Evolutionary conservation across 805 yeast genomes (phyloP), one percentile per base, ranked within the genome.

Genomic region (Yarrowia divulgata): DNA sequence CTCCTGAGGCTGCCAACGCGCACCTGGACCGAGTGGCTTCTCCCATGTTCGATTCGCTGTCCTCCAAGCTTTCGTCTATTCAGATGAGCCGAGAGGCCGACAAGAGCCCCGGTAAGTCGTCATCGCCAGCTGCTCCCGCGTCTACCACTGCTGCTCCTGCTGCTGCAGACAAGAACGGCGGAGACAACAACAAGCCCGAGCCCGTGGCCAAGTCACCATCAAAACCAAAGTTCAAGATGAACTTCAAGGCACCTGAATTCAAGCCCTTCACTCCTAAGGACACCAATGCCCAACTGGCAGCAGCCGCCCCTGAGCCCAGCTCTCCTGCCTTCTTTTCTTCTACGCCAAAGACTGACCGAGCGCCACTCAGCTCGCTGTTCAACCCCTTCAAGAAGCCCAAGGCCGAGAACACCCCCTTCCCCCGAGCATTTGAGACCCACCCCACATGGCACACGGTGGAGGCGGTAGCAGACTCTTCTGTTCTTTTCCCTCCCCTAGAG

Each of bases 231-330:
- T 85, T 83, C 76, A 86, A 83, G 75, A 79, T 85, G 81, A 88
- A 87, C 74, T 84, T 87, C 71, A 75, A 82, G 29, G 87, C 85
- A n/a, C 82, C 86, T 3, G 85, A 87, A 23, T 88, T 88, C 79
- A 89, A 87, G 78, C 85, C 89, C 76, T 52, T 66, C 35, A 66
- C 60, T n/a, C 69, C 69, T 13, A 63, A 63, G 68, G 55, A 48
- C 37, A 37, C 57, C 35, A 18, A 54, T 18, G 68, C 57, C 16
- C 55, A 63, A 57, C 48, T 48, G 43, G 55, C 57, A 29, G 37
- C 54, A 34, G 57, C 57, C 16, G 35, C 52, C 16, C 19, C 37
- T 7, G 68, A 63, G 68, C 68, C 57, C n/a, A 35, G 50, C 37
- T 48, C 55, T 3, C 57, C 57, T 2, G 52, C 68, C 23, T 48